A percentile compares a stretch with the other conserved stretches of the same genome.
Evolutionary conservation across 83 land plant genomes (phyloP).

Genomic region (Picea engelmannii): DNA sequence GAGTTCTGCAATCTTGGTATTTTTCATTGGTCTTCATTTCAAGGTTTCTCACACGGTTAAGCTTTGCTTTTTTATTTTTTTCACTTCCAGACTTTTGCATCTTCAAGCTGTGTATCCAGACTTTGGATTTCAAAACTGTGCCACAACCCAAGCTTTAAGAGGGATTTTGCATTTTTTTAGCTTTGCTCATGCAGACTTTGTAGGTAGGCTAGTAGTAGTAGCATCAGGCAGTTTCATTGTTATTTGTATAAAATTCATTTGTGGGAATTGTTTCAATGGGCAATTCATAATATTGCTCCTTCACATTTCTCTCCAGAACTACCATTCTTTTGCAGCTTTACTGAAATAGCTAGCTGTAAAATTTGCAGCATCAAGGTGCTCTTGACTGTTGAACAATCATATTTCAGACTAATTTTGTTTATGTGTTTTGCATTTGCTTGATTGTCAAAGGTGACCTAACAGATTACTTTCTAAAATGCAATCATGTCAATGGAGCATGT

Average conservation of each 20-base stretch:
- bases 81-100: background rate
- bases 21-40: background rate
- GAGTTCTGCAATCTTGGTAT: background rate
- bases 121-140: background rate
- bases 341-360: background rate
- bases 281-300: background rate
- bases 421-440: too few relatives aligned
- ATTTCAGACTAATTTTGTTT: too few relatives aligned
- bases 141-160: background rate
- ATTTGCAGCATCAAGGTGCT: background rate
- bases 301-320: background rate
- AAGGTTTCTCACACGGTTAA: background rate
- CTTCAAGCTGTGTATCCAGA: background rate
- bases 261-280: background rate
- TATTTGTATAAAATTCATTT: background rate
- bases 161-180: background rate
- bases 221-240: background rate
- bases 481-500: too few relatives aligned
- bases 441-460: too few relatives aligned
- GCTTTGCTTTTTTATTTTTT: background rate
- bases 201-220: conserved; percentile 5
- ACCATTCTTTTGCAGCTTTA: conserved; percentile 1
- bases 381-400: background rate
- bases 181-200: background rate
- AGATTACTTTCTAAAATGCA: too few relatives aligned